phyloP scores from a whole-genome alignment of 495 filamentous ascomycete genomes.

The Schizothecium vesticola region DNA sequence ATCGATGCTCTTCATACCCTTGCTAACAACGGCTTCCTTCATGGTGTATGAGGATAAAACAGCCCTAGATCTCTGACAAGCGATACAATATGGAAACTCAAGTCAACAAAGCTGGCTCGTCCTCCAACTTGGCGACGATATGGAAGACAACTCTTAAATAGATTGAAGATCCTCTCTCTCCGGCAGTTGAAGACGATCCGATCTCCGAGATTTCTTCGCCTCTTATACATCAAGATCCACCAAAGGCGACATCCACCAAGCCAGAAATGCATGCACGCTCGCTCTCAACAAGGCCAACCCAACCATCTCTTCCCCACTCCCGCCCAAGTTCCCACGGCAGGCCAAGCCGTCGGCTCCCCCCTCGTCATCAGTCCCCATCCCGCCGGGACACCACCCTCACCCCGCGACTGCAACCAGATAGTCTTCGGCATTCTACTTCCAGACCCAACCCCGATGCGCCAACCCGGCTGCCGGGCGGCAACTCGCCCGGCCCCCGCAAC shows the following conservation, averaged over 20 bases:
- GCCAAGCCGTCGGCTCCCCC: neutral
- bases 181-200: neutral
- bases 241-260: neutral
- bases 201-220: neutral
- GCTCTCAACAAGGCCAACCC: neutral
- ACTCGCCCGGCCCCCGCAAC: neutral
- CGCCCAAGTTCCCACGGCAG: neutral
- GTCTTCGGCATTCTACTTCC: neutral
- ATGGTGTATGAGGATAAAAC: constrained; percentile 30
- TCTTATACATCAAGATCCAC: neutral
- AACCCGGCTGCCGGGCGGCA: neutral
- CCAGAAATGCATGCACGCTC: too few species aligned
- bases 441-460: neutral
- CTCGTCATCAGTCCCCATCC: neutral
- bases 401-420: neutral
- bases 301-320: neutral
- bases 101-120: neutral
- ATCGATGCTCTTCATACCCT: constrained; percentile 25
- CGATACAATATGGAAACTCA: neutral
- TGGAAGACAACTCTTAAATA: neutral
- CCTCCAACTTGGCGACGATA: neutral
- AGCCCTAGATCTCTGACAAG: neutral
- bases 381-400: neutral
- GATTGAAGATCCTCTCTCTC: neutral
- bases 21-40: constrained; percentile 61